Conservation (phyloP, 1,139 yeast species). For the Magnusiomyces sp. region DNA sequence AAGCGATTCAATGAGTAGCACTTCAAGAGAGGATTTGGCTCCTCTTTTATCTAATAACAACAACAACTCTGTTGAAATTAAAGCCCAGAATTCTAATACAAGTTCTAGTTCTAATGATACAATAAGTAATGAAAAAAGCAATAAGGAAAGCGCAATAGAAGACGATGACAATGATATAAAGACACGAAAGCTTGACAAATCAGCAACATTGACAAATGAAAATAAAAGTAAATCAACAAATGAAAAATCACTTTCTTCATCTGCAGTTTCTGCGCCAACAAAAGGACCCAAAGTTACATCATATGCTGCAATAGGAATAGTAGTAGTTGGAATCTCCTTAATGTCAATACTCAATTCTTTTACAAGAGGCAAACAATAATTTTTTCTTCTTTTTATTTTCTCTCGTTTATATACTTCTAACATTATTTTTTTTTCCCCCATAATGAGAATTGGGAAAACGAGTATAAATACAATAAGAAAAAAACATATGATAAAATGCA, state of each 20-base stretch:
- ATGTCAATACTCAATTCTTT: conserved; percentile 22
- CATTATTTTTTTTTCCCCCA: neutral
- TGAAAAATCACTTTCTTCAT: neutral
- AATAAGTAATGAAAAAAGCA: too few species aligned
- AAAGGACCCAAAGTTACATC: conserved; percentile 14
- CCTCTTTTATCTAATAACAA: neutral
- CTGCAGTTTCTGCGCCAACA: conserved; percentile 4
- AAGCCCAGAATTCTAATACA: conserved; percentile 3
- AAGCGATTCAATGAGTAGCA: conserved; percentile 1
- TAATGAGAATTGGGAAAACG: neutral
- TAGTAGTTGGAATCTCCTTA: conserved; percentile 22
- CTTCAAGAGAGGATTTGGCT: neutral
- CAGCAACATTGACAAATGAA: too few species aligned
- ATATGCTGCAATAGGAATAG: conserved; percentile 24
- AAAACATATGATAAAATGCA: too few species aligned
- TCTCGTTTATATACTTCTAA: too few species aligned
- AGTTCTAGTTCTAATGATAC: neutral
- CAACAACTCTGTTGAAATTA: conserved; percentile 14
- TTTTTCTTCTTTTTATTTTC: too few species aligned
- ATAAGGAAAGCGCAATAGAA: too few species aligned
- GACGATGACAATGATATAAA: conserved; percentile 3
- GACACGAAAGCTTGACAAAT: conserved; percentile 1
- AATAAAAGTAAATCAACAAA: too few species aligned
- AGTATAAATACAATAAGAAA: too few species aligned
- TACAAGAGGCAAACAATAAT: conserved; percentile 13